Evolutionary conservation across 495 filamentous ascomycete genomes (phyloP).

Genomic region (Cairneyella variabilis): DNA sequence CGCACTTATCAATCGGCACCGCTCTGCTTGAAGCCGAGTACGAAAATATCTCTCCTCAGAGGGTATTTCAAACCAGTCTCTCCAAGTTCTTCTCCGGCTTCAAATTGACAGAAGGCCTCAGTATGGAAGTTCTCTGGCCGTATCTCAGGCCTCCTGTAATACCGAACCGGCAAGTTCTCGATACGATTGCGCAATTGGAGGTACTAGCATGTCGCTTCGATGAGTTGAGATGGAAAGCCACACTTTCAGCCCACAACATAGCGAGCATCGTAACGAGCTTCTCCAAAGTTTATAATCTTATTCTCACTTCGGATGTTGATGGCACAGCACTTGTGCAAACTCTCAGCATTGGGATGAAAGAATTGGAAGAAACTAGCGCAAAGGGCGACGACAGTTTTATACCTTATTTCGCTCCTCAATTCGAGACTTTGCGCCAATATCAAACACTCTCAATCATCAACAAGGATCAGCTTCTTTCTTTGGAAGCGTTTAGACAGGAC

Average conservation of each 20-base stretch:
- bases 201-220: constrained; percentile 73
- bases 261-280: constrained; percentile 47
- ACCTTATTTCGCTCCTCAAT: constrained; percentile 64
- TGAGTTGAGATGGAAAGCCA: constrained; percentile 46
- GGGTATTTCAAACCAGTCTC: constrained; percentile 4
- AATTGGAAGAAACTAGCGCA: constrained; percentile 46
- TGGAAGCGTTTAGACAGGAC: not conserved
- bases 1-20: constrained; percentile 37
- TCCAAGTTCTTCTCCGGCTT: constrained; percentile 41
- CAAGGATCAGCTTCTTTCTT: too few relatives aligned
- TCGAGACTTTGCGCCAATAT: constrained; percentile 42
- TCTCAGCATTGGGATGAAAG: constrained; percentile 53
- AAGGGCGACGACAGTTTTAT: constrained; percentile 35
- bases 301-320: constrained; percentile 41
- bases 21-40: constrained; percentile 6
- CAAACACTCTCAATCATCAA: not conserved
- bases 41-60: not conserved
- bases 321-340: constrained; percentile 41
- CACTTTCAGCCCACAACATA: constrained; percentile 39
- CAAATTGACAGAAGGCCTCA: constrained; percentile 68
- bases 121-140: constrained; percentile 84
- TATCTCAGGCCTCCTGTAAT: constrained; percentile 57
- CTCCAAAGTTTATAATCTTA: constrained; percentile 42
- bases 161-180: constrained; percentile 31
- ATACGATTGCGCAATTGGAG: constrained; percentile 59